phyloP scores from a whole-genome alignment of 2,329 filamentous ascomycete species.

The Periconia sp. region DNA sequence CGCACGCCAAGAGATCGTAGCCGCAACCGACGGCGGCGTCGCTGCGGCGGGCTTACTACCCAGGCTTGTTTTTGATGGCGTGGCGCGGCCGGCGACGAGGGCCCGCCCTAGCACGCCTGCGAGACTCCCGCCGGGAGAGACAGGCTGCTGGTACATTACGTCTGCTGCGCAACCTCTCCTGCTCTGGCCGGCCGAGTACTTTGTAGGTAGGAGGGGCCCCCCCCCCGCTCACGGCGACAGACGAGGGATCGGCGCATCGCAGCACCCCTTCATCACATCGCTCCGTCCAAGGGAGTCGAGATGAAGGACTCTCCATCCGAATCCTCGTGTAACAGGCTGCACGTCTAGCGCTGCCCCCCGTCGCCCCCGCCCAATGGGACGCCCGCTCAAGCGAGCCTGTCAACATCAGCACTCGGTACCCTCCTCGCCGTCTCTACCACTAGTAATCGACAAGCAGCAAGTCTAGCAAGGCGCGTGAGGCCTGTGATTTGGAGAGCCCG shows the following conservation, averaged over 20 bases:
- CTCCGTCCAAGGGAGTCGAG: not conserved
- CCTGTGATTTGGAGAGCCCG: too few species aligned
- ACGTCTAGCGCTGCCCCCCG: constrained; percentile 18
- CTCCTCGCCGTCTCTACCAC: too few species aligned
- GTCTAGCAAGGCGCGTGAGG: too few species aligned
- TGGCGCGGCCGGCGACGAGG: not conserved
- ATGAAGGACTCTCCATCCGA: not conserved
- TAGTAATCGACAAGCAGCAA: too few species aligned
- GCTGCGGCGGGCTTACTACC: too few species aligned
- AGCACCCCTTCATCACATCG: constrained; percentile 1
- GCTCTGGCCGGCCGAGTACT: too few species aligned
- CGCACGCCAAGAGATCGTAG: constrained; percentile 29
- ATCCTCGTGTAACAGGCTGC: constrained; percentile 14
- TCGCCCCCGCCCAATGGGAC: constrained; percentile 25
- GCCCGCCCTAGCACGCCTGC: constrained; percentile 5
- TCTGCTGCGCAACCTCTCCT: not conserved
- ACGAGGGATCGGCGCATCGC: too few species aligned
- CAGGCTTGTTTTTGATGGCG: too few species aligned
- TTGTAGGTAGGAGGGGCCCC: too few species aligned
- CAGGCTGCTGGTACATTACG: constrained; percentile 11
- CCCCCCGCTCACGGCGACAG: too few species aligned
- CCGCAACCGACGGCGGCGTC: constrained; percentile 23
- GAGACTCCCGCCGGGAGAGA: constrained; percentile 11
- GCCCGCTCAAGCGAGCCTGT: constrained; percentile 26
- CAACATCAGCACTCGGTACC: constrained; percentile 14